Conservation (phyloP, 2,329 filamentous ascomycete species). For the Dactylellina parvicollis region DNA sequence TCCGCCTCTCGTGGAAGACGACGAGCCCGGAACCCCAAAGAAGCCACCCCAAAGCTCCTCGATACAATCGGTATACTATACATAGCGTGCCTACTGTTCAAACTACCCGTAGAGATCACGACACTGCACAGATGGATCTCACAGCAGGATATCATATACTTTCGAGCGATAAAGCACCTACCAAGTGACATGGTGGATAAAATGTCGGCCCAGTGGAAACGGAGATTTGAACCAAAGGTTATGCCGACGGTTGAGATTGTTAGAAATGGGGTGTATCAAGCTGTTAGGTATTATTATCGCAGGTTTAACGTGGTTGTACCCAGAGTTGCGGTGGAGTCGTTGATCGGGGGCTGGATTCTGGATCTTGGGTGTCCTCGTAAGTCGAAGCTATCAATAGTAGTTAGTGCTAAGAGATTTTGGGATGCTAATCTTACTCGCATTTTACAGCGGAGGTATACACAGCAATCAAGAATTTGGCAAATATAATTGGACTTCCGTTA, state of each 20-base stretch:
- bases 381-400: constrained; percentile 55
- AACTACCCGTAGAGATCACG: constrained; percentile 77
- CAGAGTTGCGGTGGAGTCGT: constrained; percentile 73
- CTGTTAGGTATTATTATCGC: constrained; percentile 71
- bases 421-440: constrained; percentile 57
- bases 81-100: constrained; percentile 77
- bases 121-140: constrained; percentile 77
- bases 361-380: constrained; percentile 78
- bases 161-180: constrained; percentile 70
- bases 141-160: constrained; percentile 75
- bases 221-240: constrained; percentile 67
- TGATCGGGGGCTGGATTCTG: constrained; percentile 76
- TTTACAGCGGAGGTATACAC: constrained; percentile 72
- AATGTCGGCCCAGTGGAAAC: constrained; percentile 71
- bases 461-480: constrained; percentile 69
- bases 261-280: constrained; percentile 71
- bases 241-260: constrained; percentile 67
- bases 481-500: constrained; percentile 59
- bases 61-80: constrained; percentile 84
- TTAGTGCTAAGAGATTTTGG: constrained; percentile 52
- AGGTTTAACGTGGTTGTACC: constrained; percentile 79
- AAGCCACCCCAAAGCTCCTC: constrained; percentile 71
- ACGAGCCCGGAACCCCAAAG: constrained; percentile 59
- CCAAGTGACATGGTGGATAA: constrained; percentile 73
- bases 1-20: constrained; percentile 61